phyloP scores from a whole-genome alignment of 345 rosid genomes.

The Ceriops tagal region DNA sequence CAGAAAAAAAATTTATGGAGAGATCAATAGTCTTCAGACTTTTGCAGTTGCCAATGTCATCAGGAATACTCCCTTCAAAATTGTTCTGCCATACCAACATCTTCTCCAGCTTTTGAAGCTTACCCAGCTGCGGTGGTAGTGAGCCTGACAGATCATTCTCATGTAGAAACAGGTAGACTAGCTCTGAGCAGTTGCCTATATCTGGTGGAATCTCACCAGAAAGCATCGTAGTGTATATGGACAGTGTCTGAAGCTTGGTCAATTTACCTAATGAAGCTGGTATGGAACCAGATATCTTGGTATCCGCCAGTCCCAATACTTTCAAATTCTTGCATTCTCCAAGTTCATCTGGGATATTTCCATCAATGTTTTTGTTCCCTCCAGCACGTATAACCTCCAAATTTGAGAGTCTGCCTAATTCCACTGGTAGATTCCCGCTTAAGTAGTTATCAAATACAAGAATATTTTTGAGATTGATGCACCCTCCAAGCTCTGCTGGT shows the following conservation, averaged over 20 bases:
- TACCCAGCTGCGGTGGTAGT: constrained; percentile 67
- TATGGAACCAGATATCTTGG: constrained; percentile 60
- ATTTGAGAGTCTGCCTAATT: constrained; percentile 56
- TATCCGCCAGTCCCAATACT: constrained; percentile 75
- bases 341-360: constrained; percentile 65
- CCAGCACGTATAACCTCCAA: constrained; percentile 78
- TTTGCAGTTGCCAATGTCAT: constrained; percentile 75
- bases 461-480: constrained; percentile 43
- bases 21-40: constrained; percentile 68
- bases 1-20: constrained; percentile 74
- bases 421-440: constrained; percentile 60
- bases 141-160: constrained; percentile 82
- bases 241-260: constrained; percentile 62
- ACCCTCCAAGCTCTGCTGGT: constrained; percentile 52
- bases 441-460: constrained; percentile 63
- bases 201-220: constrained; percentile 81
- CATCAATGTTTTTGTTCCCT: constrained; percentile 74
- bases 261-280: constrained; percentile 76
- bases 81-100: constrained; percentile 76
- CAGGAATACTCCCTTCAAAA: constrained; percentile 73
- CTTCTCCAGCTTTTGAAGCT: constrained; percentile 62
- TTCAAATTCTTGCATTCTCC: constrained; percentile 73
- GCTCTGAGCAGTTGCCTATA: constrained; percentile 81
- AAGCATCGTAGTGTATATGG: constrained; percentile 68
- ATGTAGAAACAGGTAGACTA: constrained; percentile 68